phyloP scores from a whole-genome alignment of 1,139 yeast genomes.

The Geotrichum siamense region DNA sequence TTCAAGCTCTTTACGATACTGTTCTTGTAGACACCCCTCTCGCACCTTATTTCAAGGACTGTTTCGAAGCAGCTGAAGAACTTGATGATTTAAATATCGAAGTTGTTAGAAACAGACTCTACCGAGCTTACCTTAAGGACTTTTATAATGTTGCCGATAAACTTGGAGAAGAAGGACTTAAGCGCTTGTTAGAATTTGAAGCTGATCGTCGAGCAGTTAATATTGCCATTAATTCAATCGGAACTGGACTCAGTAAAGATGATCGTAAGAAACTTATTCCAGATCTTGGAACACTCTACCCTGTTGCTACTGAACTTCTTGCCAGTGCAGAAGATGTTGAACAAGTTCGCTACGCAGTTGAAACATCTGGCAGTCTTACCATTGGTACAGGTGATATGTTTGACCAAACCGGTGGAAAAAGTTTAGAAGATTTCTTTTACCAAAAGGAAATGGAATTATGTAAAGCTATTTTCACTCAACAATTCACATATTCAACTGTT shows the following conservation, averaged over 20 bases:
- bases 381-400: conserved; percentile 42
- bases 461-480: conserved; percentile 91
- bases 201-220: conserved; percentile 94
- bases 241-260: conserved; percentile 64
- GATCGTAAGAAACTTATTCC: conserved; percentile 72
- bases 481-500: conserved; percentile 79
- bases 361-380: conserved; percentile 49
- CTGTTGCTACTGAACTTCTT: conserved; percentile 62
- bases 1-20: conserved; percentile 83
- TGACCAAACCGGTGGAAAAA: conserved; percentile 49
- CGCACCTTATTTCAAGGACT: conserved; percentile 91
- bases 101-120: conserved; percentile 82
- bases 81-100: conserved; percentile 94
- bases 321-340: conserved; percentile 80
- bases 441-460: conserved; percentile 87
- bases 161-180: conserved; percentile 71
- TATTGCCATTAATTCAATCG: conserved; percentile 82
- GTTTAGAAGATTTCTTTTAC: conserved; percentile 90
- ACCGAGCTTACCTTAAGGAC: conserved; percentile 88
- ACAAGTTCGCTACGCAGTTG: conserved; percentile 66
- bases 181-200: conserved; percentile 70
- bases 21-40: conserved; percentile 96
- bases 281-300: conserved; percentile 69
- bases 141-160: conserved; percentile 62
- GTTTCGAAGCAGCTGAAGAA: conserved; percentile 78